Conservation (phyloP, 2,329 filamentous ascomycete genomes). For the Sclerotinia glacialis region DNA sequence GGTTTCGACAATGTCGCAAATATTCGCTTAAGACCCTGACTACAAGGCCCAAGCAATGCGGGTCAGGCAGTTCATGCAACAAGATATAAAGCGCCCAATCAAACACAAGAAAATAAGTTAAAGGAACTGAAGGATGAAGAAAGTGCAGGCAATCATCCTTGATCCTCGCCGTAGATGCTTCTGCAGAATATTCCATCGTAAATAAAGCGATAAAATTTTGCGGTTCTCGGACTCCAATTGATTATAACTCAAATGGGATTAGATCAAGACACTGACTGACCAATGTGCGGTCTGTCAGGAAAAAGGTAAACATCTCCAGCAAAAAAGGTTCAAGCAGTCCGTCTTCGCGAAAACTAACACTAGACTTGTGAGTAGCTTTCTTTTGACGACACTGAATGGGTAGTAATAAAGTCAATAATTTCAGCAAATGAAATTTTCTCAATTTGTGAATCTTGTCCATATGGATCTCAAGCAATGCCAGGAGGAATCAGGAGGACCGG, state of each 20-base stretch:
- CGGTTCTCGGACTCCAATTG: background rate
- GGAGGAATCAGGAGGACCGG: background rate
- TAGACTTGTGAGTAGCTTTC: background rate
- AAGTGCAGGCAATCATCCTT: background rate
- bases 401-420: background rate
- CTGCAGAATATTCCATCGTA: conserved; percentile 12
- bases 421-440: background rate
- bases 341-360: background rate
- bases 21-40: conserved; percentile 32
- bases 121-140: background rate
- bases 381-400: background rate
- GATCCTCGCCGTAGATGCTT: conserved; percentile 16
- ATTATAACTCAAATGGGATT: background rate
- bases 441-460: background rate
- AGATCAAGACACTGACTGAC: conserved; percentile 3
- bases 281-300: background rate
- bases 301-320: background rate
- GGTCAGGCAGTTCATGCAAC: conserved; percentile 30
- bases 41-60: conserved; percentile 22
- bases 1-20: conserved; percentile 39
- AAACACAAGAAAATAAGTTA: background rate
- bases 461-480: background rate
- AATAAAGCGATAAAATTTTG: background rate
- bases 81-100: conserved; percentile 4
- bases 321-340: conserved; percentile 3